These are phyloP conservation scores for Tremella yokohamensis DNA, from an alignment of 768 basidiomycete genomes.

Conservation along the genomic window DNA sequence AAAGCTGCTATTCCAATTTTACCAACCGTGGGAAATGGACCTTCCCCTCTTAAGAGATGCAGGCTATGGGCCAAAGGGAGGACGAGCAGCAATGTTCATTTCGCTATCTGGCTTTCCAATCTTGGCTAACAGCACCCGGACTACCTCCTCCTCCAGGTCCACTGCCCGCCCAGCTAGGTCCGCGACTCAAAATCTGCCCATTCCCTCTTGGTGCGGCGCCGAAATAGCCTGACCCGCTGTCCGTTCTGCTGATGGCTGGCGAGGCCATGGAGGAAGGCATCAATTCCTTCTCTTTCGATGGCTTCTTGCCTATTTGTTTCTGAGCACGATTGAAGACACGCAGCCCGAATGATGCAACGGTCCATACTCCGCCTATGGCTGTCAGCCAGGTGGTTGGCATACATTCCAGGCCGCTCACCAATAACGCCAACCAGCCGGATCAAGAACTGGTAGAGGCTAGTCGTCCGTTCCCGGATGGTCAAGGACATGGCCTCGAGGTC, in stretches of 20 bases:
- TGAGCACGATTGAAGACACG: conserved; percentile 47
- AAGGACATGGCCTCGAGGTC: conserved; percentile 87
- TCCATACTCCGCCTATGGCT: conserved; percentile 48
- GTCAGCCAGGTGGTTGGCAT: neutral
- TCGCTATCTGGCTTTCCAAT: too few species aligned
- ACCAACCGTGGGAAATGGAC: too few species aligned
- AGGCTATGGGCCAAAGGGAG: too few species aligned
- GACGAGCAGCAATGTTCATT: too few species aligned
- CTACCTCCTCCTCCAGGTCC: too few species aligned
- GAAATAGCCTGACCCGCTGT: too few species aligned
- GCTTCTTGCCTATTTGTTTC: conserved; percentile 34
- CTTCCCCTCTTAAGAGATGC: too few species aligned
- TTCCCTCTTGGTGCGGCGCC: too few species aligned
- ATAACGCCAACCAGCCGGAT: conserved; percentile 86
- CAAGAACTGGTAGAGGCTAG: conserved; percentile 71
- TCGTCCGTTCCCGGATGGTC: conserved; percentile 83
- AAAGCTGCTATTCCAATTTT: too few species aligned
- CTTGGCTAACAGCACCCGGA: too few species aligned
- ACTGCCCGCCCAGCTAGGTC: too few species aligned
- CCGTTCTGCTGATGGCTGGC: neutral
- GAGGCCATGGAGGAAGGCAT: conserved; percentile 4
- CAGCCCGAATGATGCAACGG: conserved; percentile 46
- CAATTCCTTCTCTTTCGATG: conserved; percentile 18
- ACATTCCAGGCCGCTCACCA: conserved; percentile 53
- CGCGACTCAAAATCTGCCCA: too few species aligned